Percentiles rank a stretch among this genome's conserved stretches.
These are phyloP conservation scores for Prillingera fragicola DNA, from an alignment of 1,284 basidiomycete genomes.

Conservation along the genomic window DNA sequence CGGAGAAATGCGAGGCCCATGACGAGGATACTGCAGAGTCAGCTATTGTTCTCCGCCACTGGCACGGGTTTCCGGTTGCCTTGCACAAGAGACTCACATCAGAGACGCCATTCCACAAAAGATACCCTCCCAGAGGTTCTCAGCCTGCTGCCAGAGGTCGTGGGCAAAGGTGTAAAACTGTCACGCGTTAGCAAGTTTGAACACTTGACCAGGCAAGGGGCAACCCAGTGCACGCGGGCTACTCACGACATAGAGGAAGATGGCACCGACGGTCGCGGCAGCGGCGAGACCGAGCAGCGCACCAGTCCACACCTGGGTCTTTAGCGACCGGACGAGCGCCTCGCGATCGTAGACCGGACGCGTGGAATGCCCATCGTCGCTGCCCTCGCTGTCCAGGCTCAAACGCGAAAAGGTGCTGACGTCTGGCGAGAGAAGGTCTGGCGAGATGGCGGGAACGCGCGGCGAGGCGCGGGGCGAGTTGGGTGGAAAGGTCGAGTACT, in stretches of 20 bases:
- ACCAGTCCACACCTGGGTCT: slow-evolving; percentile 66
- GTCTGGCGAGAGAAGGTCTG: slow-evolving; percentile 12
- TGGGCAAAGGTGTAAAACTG: slow-evolving; percentile 50
- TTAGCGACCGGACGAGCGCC: slow-evolving; percentile 24
- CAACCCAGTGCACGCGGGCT: not conserved
- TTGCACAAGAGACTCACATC: slow-evolving; percentile 20
- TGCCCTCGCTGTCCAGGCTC: slow-evolving; percentile 7
- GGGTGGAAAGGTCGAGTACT: slow-evolving; percentile 10
- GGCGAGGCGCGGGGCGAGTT: not conserved
- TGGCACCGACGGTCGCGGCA: slow-evolving; percentile 59
- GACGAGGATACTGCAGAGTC: slow-evolving; percentile 37
- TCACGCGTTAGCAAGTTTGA: not conserved
- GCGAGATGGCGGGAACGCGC: slow-evolving; percentile 9
- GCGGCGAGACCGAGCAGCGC: slow-evolving; percentile 63
- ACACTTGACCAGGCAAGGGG: too few species aligned
- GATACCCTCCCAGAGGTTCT: slow-evolving; percentile 59
- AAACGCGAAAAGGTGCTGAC: slow-evolving; percentile 4
- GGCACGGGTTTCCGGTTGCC: not conserved
- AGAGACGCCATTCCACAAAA: slow-evolving; percentile 65
- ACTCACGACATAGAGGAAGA: slow-evolving; percentile 49
- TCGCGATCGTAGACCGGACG: slow-evolving; percentile 9
- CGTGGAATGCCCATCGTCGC: slow-evolving; percentile 10
- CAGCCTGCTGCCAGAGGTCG: slow-evolving; percentile 58
- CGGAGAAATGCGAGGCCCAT: slow-evolving; percentile 72
- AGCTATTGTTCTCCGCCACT: not conserved